Evolutionary conservation across 1,284 basidiomycete genomes (phyloP).

Genomic region (Volvariella surrecta): DNA sequence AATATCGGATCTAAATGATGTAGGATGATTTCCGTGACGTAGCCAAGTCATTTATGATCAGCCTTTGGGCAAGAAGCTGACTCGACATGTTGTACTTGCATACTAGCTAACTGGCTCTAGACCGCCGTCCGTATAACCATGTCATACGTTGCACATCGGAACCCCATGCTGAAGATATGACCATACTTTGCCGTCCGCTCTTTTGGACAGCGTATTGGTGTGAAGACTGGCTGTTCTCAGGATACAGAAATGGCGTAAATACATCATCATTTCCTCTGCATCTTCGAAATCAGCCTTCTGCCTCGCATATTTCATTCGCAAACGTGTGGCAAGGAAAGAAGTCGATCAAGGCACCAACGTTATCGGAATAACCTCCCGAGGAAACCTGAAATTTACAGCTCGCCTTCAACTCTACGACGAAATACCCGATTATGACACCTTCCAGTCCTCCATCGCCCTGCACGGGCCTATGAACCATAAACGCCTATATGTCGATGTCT

Average conservation of each 20-base stretch:
- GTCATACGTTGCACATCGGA: conserved; percentile 48
- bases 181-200: conserved; percentile 58
- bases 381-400: conserved; percentile 46
- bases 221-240: conserved; percentile 50
- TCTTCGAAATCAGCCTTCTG: conserved; percentile 63
- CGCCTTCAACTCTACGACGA: conserved; percentile 44
- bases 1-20: not conserved
- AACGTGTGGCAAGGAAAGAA: conserved; percentile 27
- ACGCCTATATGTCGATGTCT: conserved; percentile 57
- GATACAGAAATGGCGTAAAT: conserved; percentile 36
- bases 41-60: too few relatives aligned
- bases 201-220: conserved; percentile 68
- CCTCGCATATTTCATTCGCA: conserved; percentile 45
- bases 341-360: conserved; percentile 21
- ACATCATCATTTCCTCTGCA: conserved; percentile 51
- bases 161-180: conserved; percentile 45
- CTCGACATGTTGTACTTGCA: too few relatives aligned
- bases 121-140: conserved; percentile 58
- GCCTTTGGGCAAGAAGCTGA: too few relatives aligned
- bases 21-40: too few relatives aligned
- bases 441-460: conserved; percentile 22
- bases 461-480: conserved; percentile 14
- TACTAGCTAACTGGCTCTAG: conserved; percentile 19
- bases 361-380: conserved; percentile 48
- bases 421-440: conserved; percentile 39